Base-by-base conservation (phyloP, 2,329 filamentous ascomycete genomes). In the Claviceps capensis region DNA sequence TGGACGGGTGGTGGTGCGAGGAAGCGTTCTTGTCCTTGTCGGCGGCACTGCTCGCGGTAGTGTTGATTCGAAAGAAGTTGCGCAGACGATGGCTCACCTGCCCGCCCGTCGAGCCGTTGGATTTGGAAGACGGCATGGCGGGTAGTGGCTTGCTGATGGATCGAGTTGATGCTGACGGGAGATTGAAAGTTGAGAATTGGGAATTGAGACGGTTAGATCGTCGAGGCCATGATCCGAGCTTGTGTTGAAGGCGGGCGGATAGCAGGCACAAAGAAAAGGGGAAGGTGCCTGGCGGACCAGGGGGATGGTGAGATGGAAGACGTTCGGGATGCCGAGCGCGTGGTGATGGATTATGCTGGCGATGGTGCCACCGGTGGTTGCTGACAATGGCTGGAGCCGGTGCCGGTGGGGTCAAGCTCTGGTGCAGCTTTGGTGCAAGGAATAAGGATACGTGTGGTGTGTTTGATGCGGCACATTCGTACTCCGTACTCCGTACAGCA, bases 61-160 rank as follows among this genome's bases (percentile, higher is more conserved):
- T 76, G 64, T 77, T 84, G 65, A 85, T 83, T 61, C 81, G 80
- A 68, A 85, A 85, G 72, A 85, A 84, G 67, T 79, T 84, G 72
- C 81, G 83, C 60, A 85, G 66, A 63, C 81, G 82, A 66, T 83
- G 80, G 58, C 80, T 81, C 63, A 85, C 82, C 64, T 82, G 81
- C 63, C 74, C 75, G 60, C 73, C 72, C 58, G 62, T 52, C n/a
- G 60, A 58, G 62, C 72, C 69, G 65, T 72, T 72, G 61, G 72
- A 61, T 68, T 81, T 82, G 62, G 72, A 70, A 56, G 74, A 69
- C 54, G 75, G 74, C 76, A 78, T 79, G 56, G 55, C 23, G 14
- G 34, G 19, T 8, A 36, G 8, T 4, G 26, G 16, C 5, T 36
- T 16, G 16, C 2, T 19, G 44, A 34, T 22, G 45, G 23, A n/a